A percentile compares a stretch with the other conserved stretches of the same genome.
phyloP scores from a whole-genome alignment of 2,329 filamentous ascomycete species.

The Macrophomina phaseolina region DNA sequence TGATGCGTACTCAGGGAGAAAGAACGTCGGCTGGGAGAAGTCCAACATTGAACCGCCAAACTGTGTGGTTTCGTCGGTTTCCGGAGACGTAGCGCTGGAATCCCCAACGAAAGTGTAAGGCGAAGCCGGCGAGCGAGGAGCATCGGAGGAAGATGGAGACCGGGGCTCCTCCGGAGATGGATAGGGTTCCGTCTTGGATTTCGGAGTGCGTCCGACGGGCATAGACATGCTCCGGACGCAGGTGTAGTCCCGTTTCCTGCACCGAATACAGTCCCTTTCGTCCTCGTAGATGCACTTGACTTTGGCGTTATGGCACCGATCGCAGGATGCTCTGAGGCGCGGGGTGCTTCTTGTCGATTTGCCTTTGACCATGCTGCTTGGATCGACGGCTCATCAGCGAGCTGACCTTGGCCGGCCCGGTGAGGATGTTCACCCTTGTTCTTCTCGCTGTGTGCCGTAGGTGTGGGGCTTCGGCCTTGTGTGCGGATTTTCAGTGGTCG shows the following conservation, averaged over 20 bases:
- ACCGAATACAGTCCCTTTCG: background rate
- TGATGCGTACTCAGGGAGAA: background rate
- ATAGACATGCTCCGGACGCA: background rate
- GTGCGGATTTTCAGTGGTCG: too few species aligned
- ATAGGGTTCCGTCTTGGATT: background rate
- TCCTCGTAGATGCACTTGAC: background rate
- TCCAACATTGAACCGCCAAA: background rate
- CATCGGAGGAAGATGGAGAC: background rate
- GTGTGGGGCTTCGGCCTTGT: too few species aligned
- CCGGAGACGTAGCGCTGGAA: too few species aligned
- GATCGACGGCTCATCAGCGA: too few species aligned
- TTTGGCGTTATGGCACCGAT: constrained; percentile 4
- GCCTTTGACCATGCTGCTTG: constrained; percentile 3
- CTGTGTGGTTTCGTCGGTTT: background rate
- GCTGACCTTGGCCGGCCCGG: too few species aligned
- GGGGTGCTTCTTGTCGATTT: background rate
- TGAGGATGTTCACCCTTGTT: too few species aligned
- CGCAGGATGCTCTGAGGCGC: constrained; percentile 1
- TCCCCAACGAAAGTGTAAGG: too few species aligned
- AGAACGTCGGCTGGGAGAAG: background rate
- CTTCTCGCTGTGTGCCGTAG: too few species aligned
- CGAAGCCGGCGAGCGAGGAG: background rate
- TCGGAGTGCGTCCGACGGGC: background rate
- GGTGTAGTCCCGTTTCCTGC: background rate
- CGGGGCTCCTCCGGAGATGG: background rate